Percentiles rank a stretch among this genome's conserved stretches.
These are phyloP conservation scores for Pseudocercospora cruenta DNA, from an alignment of 2,329 filamentous ascomycete species.

Conservation along the genomic window DNA sequence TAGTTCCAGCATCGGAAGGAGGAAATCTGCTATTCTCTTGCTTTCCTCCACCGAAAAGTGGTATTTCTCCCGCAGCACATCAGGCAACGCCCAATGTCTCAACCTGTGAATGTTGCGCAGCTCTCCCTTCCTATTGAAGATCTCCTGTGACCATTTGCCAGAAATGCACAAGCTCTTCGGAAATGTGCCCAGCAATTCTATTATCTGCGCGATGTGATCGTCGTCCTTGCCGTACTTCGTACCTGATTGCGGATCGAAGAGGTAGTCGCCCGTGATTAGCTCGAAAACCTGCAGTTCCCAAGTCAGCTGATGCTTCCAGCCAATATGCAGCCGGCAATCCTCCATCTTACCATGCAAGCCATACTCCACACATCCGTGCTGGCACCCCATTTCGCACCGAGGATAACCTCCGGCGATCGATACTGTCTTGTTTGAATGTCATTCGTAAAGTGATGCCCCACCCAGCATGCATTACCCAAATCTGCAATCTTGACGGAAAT, in stretches of 20 bases:
- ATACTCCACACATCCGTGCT: slow-evolving; percentile 99
- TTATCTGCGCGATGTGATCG: slow-evolving; percentile 98
- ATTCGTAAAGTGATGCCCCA: slow-evolving; percentile 98
- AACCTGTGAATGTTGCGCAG: slow-evolving; percentile 95
- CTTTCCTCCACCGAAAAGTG: slow-evolving; percentile 86
- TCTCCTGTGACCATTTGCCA: slow-evolving; percentile 97
- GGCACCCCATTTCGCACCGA: slow-evolving; percentile 98
- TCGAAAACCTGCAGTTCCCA: slow-evolving; percentile 77
- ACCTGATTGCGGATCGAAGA: slow-evolving; percentile 97
- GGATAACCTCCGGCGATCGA: slow-evolving; percentile 92
- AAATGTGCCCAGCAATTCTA: slow-evolving; percentile 91
- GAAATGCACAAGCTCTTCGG: slow-evolving; percentile 88
- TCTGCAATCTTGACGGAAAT: slow-evolving; percentile 99
- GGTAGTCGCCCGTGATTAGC: slow-evolving; percentile 95
- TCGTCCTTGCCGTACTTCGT: slow-evolving; percentile 99
- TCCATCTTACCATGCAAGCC: slow-evolving; percentile 84
- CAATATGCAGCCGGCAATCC: not conserved
- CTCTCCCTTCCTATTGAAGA: slow-evolving; percentile 97
- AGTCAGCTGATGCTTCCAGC: slow-evolving; percentile 14
- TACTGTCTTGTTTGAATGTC: slow-evolving; percentile 99
- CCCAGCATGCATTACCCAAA: slow-evolving; percentile 97
- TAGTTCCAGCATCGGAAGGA: slow-evolving; percentile 89
- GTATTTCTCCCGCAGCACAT: slow-evolving; percentile 94
- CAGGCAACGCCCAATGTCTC: slow-evolving; percentile 91
- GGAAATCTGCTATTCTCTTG: slow-evolving; percentile 77